Evolutionary conservation across 352 stramenopile species (phyloP).

Genomic region (Thraustotheca clavata): DNA sequence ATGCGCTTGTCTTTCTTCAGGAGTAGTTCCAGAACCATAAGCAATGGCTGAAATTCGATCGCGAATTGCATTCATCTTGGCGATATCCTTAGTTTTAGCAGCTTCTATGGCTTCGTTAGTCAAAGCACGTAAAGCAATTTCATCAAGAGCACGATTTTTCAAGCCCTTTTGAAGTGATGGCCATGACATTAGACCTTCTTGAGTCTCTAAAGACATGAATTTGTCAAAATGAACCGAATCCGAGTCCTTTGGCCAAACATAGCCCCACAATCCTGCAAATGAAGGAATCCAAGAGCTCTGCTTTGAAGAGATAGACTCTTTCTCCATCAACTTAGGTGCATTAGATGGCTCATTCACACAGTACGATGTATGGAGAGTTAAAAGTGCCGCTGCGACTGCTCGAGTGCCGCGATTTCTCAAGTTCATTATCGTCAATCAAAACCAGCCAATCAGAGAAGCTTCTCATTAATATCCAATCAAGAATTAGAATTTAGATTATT

Average conservation of each 20-base stretch:
- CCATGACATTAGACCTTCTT: conserved; percentile 15
- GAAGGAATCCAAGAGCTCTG: not conserved
- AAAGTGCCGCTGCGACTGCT: not conserved
- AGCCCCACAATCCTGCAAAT: not conserved
- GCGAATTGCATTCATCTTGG: not conserved
- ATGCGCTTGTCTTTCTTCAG: conserved; percentile 4
- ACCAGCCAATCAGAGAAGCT: not conserved
- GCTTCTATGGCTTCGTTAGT: not conserved
- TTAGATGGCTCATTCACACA: not conserved
- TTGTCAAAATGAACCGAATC: conserved; percentile 1
- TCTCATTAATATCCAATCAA: conserved; percentile 13
- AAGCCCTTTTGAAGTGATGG: conserved; percentile 2
- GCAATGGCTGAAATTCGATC: not conserved
- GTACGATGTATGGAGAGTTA: not conserved
- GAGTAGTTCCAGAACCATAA: conserved; percentile 7
- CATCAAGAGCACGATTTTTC: not conserved
- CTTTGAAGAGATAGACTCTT: not conserved
- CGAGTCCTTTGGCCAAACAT: not conserved
- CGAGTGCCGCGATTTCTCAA: not conserved
- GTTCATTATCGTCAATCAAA: not conserved
- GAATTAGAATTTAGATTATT: not conserved
- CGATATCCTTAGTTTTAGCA: not conserved
- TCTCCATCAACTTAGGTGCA: not conserved
- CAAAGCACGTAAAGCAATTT: not conserved
- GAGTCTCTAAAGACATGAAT: not conserved